Conservation (phyloP, 495 filamentous ascomycete species). For the Tetracladium marchalianum region DNA sequence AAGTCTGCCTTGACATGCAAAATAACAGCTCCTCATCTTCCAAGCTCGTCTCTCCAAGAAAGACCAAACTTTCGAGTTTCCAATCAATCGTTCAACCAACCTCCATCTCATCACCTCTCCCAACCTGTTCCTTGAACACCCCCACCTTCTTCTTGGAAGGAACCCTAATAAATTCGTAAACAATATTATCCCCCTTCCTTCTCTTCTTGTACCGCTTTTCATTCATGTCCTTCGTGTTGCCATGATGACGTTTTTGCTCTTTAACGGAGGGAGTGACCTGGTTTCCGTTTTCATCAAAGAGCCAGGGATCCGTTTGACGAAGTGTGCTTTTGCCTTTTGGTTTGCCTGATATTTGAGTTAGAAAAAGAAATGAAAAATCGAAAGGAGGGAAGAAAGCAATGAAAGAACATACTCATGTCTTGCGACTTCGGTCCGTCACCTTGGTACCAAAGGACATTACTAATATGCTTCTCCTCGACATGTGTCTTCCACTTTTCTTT, state of each 20-base stretch:
- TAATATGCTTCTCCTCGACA: conserved; percentile 41
- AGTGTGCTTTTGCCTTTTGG: not conserved
- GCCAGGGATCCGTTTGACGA: not conserved
- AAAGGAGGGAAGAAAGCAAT: no score
- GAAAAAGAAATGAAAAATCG: no score
- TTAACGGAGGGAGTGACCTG: conserved; percentile 15
- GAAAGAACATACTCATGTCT: conserved; percentile 33
- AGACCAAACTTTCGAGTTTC: not conserved
- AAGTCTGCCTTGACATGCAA: not conserved
- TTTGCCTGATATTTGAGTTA: not conserved
- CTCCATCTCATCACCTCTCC: not conserved
- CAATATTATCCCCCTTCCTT: not conserved
- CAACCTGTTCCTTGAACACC: not conserved
- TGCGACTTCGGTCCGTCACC: conserved; percentile 48
- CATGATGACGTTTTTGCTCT: conserved; percentile 9
- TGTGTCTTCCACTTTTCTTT: conserved; percentile 40
- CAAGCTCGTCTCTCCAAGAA: not conserved
- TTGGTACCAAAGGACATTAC: conserved; percentile 41
- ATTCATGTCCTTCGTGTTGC: conserved; percentile 8
- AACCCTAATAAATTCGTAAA: not conserved
- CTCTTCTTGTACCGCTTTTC: conserved; percentile 1
- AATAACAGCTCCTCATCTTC: not conserved
- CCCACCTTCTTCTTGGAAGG: not conserved
- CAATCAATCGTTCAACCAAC: not conserved
- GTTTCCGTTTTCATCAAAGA: conserved; percentile 4